phyloP scores from a whole-genome alignment of 192 early-diverging fungal genomes.

The Rhizoclosmatium globosum region DNA sequence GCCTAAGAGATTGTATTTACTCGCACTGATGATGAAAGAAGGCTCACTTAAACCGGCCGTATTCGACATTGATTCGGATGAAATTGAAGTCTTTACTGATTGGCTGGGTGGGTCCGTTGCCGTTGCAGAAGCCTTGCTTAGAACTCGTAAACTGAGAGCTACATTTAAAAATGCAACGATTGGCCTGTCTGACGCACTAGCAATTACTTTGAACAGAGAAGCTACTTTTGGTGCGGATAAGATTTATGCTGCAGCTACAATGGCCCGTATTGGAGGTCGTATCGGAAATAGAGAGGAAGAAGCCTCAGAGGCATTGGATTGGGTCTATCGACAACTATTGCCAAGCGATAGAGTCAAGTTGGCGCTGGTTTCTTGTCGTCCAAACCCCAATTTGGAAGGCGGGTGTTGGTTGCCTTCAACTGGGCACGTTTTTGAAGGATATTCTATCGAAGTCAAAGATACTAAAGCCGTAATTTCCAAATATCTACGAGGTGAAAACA shows the following conservation, averaged over 20 bases:
- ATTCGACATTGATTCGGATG: background rate
- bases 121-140: background rate
- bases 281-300: background rate
- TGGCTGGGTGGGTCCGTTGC: background rate
- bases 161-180: background rate
- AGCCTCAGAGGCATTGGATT: background rate
- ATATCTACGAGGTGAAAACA: too few relatives aligned
- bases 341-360: background rate
- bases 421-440: too few relatives aligned
- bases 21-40: background rate
- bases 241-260: constrained; percentile 14
- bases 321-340: constrained; percentile 4
- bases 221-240: background rate
- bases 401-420: too few relatives aligned
- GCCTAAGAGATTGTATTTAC: background rate
- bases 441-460: too few relatives aligned
- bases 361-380: constrained; percentile 12
- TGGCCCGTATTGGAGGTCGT: background rate
- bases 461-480: too few relatives aligned
- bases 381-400: too few relatives aligned
- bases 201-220: constrained; percentile 14
- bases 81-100: constrained; percentile 10
- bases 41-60: background rate
- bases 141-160: background rate
- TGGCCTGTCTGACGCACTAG: constrained; percentile 6